A percentile compares a stretch with the other conserved stretches of the same genome.
Conservation (phyloP, 2,329 filamentous ascomycete species). For the Penicillium rolfsii region DNA sequence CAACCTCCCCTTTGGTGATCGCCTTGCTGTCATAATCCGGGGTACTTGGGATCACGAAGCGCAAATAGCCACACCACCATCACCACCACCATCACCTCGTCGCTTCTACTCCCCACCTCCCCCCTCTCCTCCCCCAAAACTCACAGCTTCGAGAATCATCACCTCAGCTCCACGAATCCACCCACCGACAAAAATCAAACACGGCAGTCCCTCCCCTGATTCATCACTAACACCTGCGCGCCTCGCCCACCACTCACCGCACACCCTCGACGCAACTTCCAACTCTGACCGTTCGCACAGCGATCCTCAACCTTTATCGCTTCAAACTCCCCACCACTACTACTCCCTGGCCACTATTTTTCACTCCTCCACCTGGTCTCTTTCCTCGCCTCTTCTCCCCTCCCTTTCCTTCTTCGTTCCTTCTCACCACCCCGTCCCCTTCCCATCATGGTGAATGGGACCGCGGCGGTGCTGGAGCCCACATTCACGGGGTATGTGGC, state of each 20-base stretch:
- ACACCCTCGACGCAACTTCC: constrained; percentile 1
- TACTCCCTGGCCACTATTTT: background rate
- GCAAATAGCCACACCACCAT: background rate
- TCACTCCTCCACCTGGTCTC: background rate
- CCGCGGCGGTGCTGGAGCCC: constrained; percentile 58
- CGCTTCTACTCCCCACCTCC: background rate
- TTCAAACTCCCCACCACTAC: background rate
- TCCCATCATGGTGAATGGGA: constrained; percentile 47
- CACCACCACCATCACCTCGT: background rate
- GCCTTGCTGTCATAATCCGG: constrained; percentile 1
- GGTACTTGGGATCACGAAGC: background rate
- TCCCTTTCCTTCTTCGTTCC: constrained; percentile 12
- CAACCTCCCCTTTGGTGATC: constrained; percentile 24
- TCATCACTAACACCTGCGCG: background rate
- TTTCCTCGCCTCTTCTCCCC: background rate
- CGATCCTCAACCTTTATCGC: background rate
- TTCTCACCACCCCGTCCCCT: constrained; percentile 3
- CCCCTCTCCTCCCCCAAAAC: background rate
- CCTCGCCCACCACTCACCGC: background rate
- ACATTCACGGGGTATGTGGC: constrained; percentile 70
- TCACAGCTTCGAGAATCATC: background rate
- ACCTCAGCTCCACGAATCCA: background rate
- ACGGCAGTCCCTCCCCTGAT: background rate
- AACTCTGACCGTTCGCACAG: background rate
- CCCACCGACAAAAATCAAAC: background rate